These are phyloP conservation scores for Alternaria ventricosa DNA, from an alignment of 2,329 filamentous ascomycete genomes.

Conservation along the genomic window DNA sequence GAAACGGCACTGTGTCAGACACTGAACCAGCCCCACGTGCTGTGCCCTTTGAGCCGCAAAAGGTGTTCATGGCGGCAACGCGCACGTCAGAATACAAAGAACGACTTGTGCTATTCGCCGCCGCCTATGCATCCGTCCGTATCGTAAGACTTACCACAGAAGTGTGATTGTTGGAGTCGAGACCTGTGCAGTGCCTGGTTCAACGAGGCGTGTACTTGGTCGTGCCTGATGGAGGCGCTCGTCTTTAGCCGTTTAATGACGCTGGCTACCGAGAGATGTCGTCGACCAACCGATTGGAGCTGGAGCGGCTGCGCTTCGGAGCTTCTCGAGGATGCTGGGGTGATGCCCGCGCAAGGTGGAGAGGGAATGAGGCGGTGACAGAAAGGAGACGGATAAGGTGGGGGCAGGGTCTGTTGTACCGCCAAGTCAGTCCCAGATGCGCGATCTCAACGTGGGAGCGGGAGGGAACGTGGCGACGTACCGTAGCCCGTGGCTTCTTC, in stretches of 20 bases:
- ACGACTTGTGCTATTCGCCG: not conserved
- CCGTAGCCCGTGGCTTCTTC: not conserved
- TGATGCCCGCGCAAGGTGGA: slow-evolving; percentile 13
- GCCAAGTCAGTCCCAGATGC: slow-evolving; percentile 7
- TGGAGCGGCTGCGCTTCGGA: not conserved
- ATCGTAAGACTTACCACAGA: slow-evolving; percentile 16
- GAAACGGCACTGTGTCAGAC: slow-evolving; percentile 35
- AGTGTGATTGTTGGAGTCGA: not conserved
- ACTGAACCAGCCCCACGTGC: slow-evolving; percentile 33
- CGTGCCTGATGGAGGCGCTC: not conserved
- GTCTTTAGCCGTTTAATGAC: slow-evolving; percentile 3
- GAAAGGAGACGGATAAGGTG: slow-evolving; percentile 18
- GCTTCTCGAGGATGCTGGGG: slow-evolving; percentile 6
- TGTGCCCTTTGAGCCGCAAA: slow-evolving; percentile 22
- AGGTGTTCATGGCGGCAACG: slow-evolving; percentile 4
- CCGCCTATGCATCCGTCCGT: not conserved
- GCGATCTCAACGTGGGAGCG: not conserved
- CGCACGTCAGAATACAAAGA: slow-evolving; percentile 3
- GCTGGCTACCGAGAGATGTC: not conserved
- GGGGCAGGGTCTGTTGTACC: slow-evolving; percentile 14
- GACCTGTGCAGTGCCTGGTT: not conserved
- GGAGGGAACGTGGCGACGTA: not conserved
- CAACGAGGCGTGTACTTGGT: not conserved
- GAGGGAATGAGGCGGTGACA: slow-evolving; percentile 18
- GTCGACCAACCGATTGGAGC: slow-evolving; percentile 1